Evolutionary conservation across 208 protist genomes (phyloP), one percentile per base, ranked within the genome.

Genomic region (Acanthamoeba culbertsoni): DNA sequence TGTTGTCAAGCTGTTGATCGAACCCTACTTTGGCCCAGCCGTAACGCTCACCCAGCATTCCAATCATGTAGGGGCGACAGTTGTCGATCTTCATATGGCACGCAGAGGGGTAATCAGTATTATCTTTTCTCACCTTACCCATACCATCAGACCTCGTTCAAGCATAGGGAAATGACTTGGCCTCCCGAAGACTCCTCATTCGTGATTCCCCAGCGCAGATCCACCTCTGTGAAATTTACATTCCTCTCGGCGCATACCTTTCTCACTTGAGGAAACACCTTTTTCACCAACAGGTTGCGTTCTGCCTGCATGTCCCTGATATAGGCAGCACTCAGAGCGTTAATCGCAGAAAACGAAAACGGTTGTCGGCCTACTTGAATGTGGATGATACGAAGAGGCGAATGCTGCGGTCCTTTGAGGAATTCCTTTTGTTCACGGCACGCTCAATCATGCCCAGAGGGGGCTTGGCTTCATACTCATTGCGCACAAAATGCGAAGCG

Each of bases 131-230:
- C 59, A 12, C 5, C 26, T 33, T 14, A 35, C 28, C 16, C 18
- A 65, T 14, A 88, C 12, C 28, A 88, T n/a, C 33, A 88, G 16
- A 84, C 63, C 63, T 84, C 88, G 26, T 93, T 93, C 43, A 93
- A 53, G 23, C 88, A 93, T 10, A 93, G 35, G 0, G 88, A 35
- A 31, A 93, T 62, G 46, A 84, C 71, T 53, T 93, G 43, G 3
- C 88, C 88, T 12, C 71, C 71, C 16, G 88, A 16, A 1, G 59
- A 57, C 37, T 93, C 65, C 33, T 93, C 88, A 26, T 14, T 63
- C 28, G 88, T 93, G 88, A 93, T 93, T 4, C 88, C 88, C 88
- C 88, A 93, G 7, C 88, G 88, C 20, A 93, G 28, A 23, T 93
- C 88, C 10, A 93, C 88, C 12, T 77, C 88, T 0, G 51, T 84